Percentiles rank a stretch among this genome's conserved stretches.
These are phyloP conservation scores for Neolentinus lepideus DNA, from an alignment of 1,284 basidiomycete species.

Conservation along the genomic window DNA sequence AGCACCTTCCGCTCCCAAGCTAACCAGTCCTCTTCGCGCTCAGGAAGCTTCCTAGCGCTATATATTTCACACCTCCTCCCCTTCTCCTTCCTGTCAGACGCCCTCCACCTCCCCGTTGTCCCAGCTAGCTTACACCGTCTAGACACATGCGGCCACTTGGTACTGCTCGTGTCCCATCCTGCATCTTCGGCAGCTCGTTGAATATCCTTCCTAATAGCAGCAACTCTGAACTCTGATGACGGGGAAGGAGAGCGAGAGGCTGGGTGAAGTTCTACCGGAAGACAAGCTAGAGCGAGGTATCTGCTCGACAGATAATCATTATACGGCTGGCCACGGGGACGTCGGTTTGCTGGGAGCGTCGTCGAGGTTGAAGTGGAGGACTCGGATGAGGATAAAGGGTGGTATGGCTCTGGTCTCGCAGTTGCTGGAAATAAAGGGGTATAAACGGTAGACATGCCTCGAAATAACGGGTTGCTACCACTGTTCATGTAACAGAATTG, in stretches of 20 bases:
- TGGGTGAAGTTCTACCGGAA: constrained; percentile 3
- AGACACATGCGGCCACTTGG: constrained; percentile 10
- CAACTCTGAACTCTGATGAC: constrained; percentile 3
- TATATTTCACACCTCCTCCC: background rate
- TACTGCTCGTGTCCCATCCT: constrained; percentile 8
- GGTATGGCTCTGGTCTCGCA: background rate
- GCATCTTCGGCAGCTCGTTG: constrained; percentile 7
- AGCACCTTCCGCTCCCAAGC: background rate
- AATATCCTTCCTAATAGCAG: constrained; percentile 5
- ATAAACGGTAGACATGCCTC: background rate
- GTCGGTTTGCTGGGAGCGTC: background rate
- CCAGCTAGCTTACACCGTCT: constrained; percentile 9
- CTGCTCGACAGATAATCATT: constrained; percentile 6
- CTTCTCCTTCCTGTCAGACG: constrained; percentile 4
- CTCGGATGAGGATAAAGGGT: background rate
- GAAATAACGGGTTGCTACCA: too few species aligned
- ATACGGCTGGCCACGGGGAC: constrained; percentile 1
- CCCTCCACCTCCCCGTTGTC: constrained; percentile 10
- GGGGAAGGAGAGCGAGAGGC: constrained; percentile 6
- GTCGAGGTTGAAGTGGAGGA: background rate
- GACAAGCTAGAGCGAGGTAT: constrained; percentile 8
- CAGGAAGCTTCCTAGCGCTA: constrained; percentile 3
- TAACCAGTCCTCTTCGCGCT: background rate
- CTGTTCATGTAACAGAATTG: too few species aligned
- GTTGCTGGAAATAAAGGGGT: background rate